These are phyloP conservation scores for Coemansia sp. DNA, from an alignment of 192 early-diverging fungal species.

Conservation along the genomic window DNA sequence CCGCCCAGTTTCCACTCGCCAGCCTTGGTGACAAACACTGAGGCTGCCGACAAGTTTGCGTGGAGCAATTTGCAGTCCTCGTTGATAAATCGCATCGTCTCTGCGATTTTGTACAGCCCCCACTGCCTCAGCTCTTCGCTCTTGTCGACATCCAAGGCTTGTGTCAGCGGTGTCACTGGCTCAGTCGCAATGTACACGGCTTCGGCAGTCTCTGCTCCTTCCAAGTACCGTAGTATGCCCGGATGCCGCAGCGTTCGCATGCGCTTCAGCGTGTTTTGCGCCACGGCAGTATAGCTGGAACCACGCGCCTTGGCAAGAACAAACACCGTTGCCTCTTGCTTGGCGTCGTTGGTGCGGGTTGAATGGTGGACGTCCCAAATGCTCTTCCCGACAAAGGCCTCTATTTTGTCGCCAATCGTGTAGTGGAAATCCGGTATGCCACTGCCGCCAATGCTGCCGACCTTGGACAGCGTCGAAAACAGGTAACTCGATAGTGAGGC, in stretches of 20 bases:
- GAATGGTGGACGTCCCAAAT: slow-evolving; percentile 64
- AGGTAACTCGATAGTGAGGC: slow-evolving; percentile 44
- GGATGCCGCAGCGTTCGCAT: slow-evolving; percentile 91
- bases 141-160: slow-evolving; percentile 55
- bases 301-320: slow-evolving; percentile 72
- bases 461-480: slow-evolving; percentile 42
- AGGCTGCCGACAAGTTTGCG: slow-evolving; percentile 74
- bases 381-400: slow-evolving; percentile 56
- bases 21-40: slow-evolving; percentile 83
- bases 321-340: slow-evolving; percentile 74
- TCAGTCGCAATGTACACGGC: slow-evolving; percentile 91
- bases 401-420: slow-evolving; percentile 64
- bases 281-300: slow-evolving; percentile 72
- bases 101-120: slow-evolving; percentile 90
- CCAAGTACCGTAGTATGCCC: slow-evolving; percentile 78
- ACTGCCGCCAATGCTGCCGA: slow-evolving; percentile 54
- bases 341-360: slow-evolving; percentile 52
- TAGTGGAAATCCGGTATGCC: slow-evolving; percentile 66
- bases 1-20: slow-evolving; percentile 98
- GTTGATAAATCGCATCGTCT: slow-evolving; percentile 84
- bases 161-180: slow-evolving; percentile 68
- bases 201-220: slow-evolving; percentile 68
- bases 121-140: slow-evolving; percentile 69
- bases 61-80: slow-evolving; percentile 84
- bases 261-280: slow-evolving; percentile 83